Evolutionary conservation across 305 asterid species (phyloP).

Genomic region (Vinca major): DNA sequence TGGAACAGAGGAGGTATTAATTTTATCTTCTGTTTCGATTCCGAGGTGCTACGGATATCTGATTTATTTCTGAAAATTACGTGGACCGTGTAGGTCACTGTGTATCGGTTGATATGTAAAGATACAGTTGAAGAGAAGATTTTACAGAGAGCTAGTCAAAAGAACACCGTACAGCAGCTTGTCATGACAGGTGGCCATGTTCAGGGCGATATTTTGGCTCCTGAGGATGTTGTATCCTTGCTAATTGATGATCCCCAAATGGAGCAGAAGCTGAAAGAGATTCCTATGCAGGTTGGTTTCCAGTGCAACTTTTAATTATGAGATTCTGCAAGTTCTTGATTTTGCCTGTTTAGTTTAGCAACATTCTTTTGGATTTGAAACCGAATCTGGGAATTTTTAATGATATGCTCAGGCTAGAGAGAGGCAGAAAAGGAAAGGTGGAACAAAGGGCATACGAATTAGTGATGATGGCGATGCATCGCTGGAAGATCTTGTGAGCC

Average conservation of each 20-base stretch:
- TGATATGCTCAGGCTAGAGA: conserved; percentile 62
- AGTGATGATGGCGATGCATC: conserved; percentile 86
- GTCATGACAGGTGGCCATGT: conserved; percentile 99
- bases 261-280: conserved; percentile 88
- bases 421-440: conserved; percentile 74
- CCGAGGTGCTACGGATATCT: neutral
- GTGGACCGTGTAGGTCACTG: conserved; percentile 52
- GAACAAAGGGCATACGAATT: conserved; percentile 63
- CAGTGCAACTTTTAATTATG: conserved; percentile 2
- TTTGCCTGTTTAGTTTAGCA: neutral
- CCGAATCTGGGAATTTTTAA: conserved; percentile 1
- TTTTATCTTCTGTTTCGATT: neutral
- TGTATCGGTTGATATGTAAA: conserved; percentile 81
- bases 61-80: conserved; percentile 6
- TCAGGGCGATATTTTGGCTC: conserved; percentile 94
- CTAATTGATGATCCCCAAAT: conserved; percentile 83
- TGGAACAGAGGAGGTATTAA: neutral
- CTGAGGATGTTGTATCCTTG: conserved; percentile 94
- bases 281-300: conserved; percentile 65
- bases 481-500: conserved; percentile 58
- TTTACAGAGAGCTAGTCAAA: conserved; percentile 91
- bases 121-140: conserved; percentile 95
- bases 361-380: conserved; percentile 9
- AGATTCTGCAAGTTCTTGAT: neutral
- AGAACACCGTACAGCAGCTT: conserved; percentile 91